Evolutionary conservation across 106 monocot species (phyloP).

Genomic region (Dendrobium huoshanense): DNA sequence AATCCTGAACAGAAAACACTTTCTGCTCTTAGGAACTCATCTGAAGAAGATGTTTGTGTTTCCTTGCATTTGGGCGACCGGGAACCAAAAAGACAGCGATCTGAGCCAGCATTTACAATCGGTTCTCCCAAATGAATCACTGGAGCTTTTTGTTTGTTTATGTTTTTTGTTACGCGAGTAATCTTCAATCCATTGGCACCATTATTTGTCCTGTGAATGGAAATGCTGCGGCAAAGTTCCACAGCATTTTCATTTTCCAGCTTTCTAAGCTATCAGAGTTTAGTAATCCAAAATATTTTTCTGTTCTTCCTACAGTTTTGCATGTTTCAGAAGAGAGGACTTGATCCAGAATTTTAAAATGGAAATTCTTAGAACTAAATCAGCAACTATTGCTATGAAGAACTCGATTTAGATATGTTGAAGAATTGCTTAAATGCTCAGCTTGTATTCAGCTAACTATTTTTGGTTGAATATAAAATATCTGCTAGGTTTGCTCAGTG

Average conservation of each 20-base stretch:
- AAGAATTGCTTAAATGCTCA: background rate
- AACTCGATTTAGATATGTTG: background rate
- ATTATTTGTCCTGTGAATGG: too few species aligned
- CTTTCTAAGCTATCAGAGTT: background rate
- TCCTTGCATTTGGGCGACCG: slow-evolving; percentile 73
- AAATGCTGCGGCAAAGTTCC: too few species aligned
- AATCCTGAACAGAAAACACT: slow-evolving; percentile 30
- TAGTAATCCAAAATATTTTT: background rate
- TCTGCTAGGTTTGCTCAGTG: background rate
- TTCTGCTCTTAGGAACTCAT: slow-evolving; percentile 39
- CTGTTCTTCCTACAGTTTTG: background rate
- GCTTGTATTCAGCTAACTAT: background rate
- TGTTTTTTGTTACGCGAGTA: background rate
- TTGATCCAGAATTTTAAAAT: background rate
- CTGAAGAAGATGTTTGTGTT: slow-evolving; percentile 60
- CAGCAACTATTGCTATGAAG: background rate
- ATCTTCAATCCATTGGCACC: background rate
- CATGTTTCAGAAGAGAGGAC: background rate
- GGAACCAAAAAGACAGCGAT: slow-evolving; percentile 47
- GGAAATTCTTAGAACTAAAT: background rate
- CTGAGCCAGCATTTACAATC: slow-evolving; percentile 7
- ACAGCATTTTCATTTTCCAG: too few species aligned
- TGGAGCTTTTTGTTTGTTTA: background rate
- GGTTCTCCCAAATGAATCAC: background rate
- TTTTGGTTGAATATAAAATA: background rate